A percentile compares a stretch with the other conserved stretches of the same genome.
phyloP scores from a whole-genome alignment of 129 eudicot species.

The Pseudognaphalium luteoalbum region DNA sequence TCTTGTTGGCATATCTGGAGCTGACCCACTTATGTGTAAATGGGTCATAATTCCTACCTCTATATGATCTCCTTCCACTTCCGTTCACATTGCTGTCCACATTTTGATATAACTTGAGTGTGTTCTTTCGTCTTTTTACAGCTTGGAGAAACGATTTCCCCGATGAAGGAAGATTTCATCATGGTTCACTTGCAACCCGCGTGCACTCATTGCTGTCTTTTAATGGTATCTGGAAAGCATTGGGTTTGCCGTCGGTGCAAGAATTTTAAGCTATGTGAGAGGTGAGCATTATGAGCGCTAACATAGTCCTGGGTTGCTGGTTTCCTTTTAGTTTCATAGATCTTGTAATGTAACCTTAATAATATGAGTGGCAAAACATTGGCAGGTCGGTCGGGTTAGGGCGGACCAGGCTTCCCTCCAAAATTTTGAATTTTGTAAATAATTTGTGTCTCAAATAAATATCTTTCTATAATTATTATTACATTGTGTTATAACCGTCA shows the following conservation, averaged over 20 bases:
- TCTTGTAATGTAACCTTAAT: neutral
- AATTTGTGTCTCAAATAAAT: neutral
- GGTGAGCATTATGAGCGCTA: slow-evolving; percentile 40
- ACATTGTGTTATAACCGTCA: too few species aligned
- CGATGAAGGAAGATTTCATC: slow-evolving; percentile 97
- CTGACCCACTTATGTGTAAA: too few species aligned
- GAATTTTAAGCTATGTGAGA: slow-evolving; percentile 85
- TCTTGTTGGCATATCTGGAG: neutral
- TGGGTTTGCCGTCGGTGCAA: slow-evolving; percentile 88
- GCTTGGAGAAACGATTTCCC: slow-evolving; percentile 91
- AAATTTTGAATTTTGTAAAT: neutral
- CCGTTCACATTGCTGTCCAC: neutral
- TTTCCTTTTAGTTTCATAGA: neutral
- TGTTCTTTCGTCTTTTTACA: slow-evolving; percentile 26
- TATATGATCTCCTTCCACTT: neutral
- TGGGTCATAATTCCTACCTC: too few species aligned
- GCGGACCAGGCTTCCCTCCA: neutral
- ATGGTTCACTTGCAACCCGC: slow-evolving; percentile 97
- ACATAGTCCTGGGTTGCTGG: neutral
- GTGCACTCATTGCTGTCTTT: slow-evolving; percentile 85
- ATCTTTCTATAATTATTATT: too few species aligned
- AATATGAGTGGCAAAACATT: neutral
- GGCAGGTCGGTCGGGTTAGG: neutral
- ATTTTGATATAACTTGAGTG: neutral
- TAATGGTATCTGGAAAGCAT: slow-evolving; percentile 82